A percentile compares a stretch with the other conserved stretches of the same genome.
These are phyloP conservation scores for Setomelanomma holmii DNA, from an alignment of 2,329 filamentous ascomycete species.

Conservation along the genomic window DNA sequence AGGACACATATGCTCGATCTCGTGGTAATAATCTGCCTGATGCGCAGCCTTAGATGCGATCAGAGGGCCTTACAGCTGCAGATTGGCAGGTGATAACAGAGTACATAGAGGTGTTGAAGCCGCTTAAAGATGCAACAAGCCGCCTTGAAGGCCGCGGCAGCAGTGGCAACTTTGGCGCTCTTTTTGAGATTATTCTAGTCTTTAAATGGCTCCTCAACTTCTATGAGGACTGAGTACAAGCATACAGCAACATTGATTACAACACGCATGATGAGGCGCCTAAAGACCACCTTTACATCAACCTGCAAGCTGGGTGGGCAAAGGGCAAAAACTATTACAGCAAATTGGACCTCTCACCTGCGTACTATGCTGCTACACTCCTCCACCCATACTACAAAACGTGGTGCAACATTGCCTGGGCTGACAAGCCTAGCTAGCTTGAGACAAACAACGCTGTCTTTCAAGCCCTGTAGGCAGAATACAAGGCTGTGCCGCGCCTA, in stretches of 20 bases:
- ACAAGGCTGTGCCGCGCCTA: background rate
- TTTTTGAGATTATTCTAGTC: conserved; percentile 4
- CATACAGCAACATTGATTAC: background rate
- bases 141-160: conserved; percentile 4
- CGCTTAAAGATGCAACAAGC: background rate
- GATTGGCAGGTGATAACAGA: conserved; percentile 5
- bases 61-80: background rate
- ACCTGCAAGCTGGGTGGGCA: conserved; percentile 1
- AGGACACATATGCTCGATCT: background rate
- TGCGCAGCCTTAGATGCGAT: background rate
- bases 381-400: too few species aligned
- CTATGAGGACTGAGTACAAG: background rate
- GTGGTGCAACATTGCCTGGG: background rate
- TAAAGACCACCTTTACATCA: conserved; percentile 12
- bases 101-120: conserved; percentile 3
- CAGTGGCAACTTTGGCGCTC: background rate
- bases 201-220: background rate
- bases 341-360: too few species aligned
- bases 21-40: background rate
- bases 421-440: background rate
- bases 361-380: too few species aligned
- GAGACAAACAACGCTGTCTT: background rate
- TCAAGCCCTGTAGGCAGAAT: background rate
- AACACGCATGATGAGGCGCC: too few species aligned
- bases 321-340: background rate